Conservation (phyloP, 2,329 filamentous ascomycete species). For the Epichloe amarillans region DNA sequence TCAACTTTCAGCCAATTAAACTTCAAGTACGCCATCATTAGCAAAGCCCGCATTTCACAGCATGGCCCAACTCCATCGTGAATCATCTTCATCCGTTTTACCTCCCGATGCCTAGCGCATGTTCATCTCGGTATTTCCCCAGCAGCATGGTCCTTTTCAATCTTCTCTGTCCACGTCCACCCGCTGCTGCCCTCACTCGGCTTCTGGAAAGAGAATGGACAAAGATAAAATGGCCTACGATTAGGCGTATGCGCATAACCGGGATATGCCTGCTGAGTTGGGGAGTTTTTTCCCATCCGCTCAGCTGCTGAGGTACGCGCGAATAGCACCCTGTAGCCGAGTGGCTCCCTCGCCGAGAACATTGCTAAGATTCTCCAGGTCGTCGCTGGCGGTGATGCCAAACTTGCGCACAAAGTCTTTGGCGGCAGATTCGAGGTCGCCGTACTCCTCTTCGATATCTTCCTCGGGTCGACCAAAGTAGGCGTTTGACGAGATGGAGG, state of each 20-base stretch:
- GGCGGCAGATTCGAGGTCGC: conserved; percentile 81
- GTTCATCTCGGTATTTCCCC: neutral
- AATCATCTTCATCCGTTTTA: conserved; percentile 3
- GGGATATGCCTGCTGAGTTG: no score
- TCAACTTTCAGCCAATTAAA: conserved; percentile 12
- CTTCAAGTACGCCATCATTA: conserved; percentile 18
- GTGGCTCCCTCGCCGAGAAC: conserved; percentile 75
- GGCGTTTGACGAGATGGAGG: conserved; percentile 85
- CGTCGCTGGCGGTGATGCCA: conserved; percentile 88
- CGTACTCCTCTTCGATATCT: conserved; percentile 67
- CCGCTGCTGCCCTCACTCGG: no score
- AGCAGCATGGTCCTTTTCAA: neutral
- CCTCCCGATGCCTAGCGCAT: neutral
- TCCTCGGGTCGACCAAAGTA: conserved; percentile 94
- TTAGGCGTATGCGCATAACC: no score
- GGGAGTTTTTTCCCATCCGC: neutral
- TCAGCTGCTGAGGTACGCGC: conserved; percentile 49
- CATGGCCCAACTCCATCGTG: conserved; percentile 11
- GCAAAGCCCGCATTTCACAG: neutral
- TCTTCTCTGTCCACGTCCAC: no score
- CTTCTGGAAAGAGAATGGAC: no score
- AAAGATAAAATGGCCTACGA: no score
- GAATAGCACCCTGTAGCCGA: conserved; percentile 65
- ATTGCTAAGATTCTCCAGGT: conserved; percentile 78
- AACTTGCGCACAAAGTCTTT: conserved; percentile 95